Conservation (phyloP, 148 eudicot species). For the Rhododendron ferrugineum region DNA sequence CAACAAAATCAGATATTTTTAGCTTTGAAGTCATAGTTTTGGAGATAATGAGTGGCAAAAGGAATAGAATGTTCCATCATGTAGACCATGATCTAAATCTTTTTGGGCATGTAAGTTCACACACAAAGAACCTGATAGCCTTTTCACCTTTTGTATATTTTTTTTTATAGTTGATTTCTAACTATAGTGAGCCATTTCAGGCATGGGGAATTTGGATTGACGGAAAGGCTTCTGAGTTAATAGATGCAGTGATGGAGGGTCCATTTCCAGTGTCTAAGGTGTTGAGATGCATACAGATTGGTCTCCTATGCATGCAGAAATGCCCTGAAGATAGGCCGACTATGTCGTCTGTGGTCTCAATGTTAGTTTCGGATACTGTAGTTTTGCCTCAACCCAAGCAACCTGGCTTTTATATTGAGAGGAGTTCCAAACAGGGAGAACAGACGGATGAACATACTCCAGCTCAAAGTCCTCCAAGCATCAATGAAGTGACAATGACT, state of each 20-base stretch:
- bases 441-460: background rate
- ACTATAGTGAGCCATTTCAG: no score
- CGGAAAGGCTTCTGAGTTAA: background rate
- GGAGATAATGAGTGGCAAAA: no score
- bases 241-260: background rate
- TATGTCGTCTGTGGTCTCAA: slow-evolving; percentile 3
- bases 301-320: background rate
- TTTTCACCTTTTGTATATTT: no score
- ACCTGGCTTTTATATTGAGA: slow-evolving; percentile 4
- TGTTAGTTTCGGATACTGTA: background rate
- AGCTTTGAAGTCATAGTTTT: no score
- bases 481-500: no score
- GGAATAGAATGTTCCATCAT: no score
- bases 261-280: background rate
- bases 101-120: no score
- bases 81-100: no score
- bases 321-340: background rate
- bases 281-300: background rate
- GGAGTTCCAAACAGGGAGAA: background rate
- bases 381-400: background rate
- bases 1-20: slow-evolving; percentile 12
- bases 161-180: no score
- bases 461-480: no score
- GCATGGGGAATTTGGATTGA: slow-evolving; percentile 15
- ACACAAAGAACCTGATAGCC: no score